Evolutionary conservation across 2,329 filamentous ascomycete species (phyloP).

Genomic region (Aureobasidium sp.): DNA sequence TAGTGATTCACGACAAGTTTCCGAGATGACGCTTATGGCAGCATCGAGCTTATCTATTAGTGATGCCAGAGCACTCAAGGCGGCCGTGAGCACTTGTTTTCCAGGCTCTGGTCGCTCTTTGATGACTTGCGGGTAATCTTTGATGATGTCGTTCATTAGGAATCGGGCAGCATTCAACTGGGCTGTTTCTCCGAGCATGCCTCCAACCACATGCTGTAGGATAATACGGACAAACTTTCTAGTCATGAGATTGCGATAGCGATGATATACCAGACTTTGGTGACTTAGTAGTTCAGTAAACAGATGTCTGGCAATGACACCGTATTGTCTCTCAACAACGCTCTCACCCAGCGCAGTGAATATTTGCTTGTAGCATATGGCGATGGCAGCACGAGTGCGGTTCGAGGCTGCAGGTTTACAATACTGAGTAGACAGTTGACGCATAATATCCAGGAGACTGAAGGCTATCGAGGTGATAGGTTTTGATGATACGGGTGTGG

Average conservation of each 20-base stretch:
- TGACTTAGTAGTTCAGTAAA: slow-evolving; percentile 74
- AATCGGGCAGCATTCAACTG: slow-evolving; percentile 75
- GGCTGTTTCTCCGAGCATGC: slow-evolving; percentile 80
- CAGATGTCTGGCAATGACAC: slow-evolving; percentile 72
- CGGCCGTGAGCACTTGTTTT: slow-evolving; percentile 74
- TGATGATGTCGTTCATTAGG: slow-evolving; percentile 80
- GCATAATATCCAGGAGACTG: slow-evolving; percentile 69
- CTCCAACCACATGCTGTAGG: slow-evolving; percentile 75
- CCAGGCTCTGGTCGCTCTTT: slow-evolving; percentile 82
- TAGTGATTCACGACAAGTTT: slow-evolving; percentile 76
- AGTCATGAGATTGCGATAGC: slow-evolving; percentile 79
- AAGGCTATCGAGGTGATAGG: slow-evolving; percentile 63
- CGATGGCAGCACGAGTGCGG: slow-evolving; percentile 71
- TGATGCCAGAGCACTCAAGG: slow-evolving; percentile 71
- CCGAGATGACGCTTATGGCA: slow-evolving; percentile 70
- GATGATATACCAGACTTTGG: slow-evolving; percentile 68
- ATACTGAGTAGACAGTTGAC: slow-evolving; percentile 73
- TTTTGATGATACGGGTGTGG: slow-evolving; percentile 70
- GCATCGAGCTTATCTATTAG: slow-evolving; percentile 76
- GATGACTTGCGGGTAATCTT: slow-evolving; percentile 86
- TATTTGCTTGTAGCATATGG: slow-evolving; percentile 78
- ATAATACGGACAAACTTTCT: slow-evolving; percentile 78
- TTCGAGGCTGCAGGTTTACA: slow-evolving; percentile 71
- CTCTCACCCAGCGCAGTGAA: slow-evolving; percentile 72
- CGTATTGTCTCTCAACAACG: slow-evolving; percentile 75